Evolutionary conservation across 208 protist genomes (phyloP), one percentile per base, ranked within the genome.

Genomic region (Wallacemonas sp.): DNA sequence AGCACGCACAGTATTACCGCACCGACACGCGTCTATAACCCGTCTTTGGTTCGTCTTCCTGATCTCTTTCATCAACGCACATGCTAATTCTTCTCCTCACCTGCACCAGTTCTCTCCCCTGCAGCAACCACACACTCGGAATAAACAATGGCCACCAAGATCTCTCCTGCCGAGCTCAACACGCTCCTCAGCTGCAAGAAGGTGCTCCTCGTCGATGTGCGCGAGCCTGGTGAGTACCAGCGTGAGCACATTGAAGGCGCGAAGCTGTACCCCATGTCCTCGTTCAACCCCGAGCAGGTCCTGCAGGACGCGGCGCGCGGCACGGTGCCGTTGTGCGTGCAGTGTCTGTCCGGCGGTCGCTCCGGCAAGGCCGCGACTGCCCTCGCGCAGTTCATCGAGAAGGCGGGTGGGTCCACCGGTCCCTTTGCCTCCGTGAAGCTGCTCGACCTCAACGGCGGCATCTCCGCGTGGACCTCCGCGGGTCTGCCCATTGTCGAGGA

Each of bases 201-300:
- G 33, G 65, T 87, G 2, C 71, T 74, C 50, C 69, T 83, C 23
- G 71, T 75, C 1, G 77, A 87, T 41, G 77, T 81, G 29, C 74
- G 77, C n/a, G 74, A 87, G 66, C 38, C 46, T 1, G 61, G 32
- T 32, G 81, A 87, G 74, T 79, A 72, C 66, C 64, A 63, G 28
- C 70, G 74, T 41, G 77, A 83, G 65, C 81, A 83, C 72, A 77
- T 81, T 33, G 71, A 55, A 20, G 44, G 52, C 2, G 73, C 81
- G 25, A 48, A 70, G 25, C 65, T 77, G 20, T 78, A 68, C 59
- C 77, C 74, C 33, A 32, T 52, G 32, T 77, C 68, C 20, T 50
- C 57, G 16, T 72, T 81, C 45, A 46, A 69, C 16, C 41, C 72
- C 7, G 67, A 76, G 31, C 38, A 61, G 1, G 54, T 83, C 20